Evolutionary conservation across 164 flowering plant genomes (phyloP), one percentile per base, ranked within the genome.

Genomic region (Aristolochia californica): DNA sequence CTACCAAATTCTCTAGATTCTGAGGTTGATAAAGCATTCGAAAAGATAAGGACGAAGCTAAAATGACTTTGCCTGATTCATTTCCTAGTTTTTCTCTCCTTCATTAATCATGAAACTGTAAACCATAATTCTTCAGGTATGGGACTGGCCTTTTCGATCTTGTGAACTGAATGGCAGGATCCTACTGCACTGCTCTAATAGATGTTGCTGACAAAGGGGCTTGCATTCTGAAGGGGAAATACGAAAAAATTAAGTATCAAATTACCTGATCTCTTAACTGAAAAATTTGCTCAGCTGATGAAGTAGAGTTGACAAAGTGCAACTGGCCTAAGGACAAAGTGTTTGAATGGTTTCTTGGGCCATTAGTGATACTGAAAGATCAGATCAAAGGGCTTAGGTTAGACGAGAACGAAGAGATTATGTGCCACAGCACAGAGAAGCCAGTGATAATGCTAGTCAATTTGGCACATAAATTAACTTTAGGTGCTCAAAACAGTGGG

Each of bases 81-180:
- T 34, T 9, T 34, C 13, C n/a, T 27, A 16, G 7, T 25, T 30
- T 54, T 54, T 54, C n/a, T 25, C 7, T 14, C 15, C 26, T 12
- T 21, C 1, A 21, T 11, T 54, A 2, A 5, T 10, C 28, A n/a
- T 54, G 1, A 4, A 15, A 54, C 26, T 54, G 28, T 14, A 27
- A 22, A 24, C 9, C 12, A 16, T 25, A 4, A 5, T 38, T 30
- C 26, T 43, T 62, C 71, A 91, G 96, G 78, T 91, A 2, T 85
- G 93, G 94, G 95, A 82, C 55, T 87, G 97, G 94, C 73, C 88
- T 56, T 91, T 88, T 59, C 82, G 75, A 62, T 80, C 91, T 0
- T 88, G 86, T 54, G 89, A 85, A 64, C 75, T 75, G 58, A 81
- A 84, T 61, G 90, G 98, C 28, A 70, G 86, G 68, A 69, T 75